Evolutionary conservation across 768 basidiomycete species (phyloP).

Genomic region (Cystobasidium onofrii): DNA sequence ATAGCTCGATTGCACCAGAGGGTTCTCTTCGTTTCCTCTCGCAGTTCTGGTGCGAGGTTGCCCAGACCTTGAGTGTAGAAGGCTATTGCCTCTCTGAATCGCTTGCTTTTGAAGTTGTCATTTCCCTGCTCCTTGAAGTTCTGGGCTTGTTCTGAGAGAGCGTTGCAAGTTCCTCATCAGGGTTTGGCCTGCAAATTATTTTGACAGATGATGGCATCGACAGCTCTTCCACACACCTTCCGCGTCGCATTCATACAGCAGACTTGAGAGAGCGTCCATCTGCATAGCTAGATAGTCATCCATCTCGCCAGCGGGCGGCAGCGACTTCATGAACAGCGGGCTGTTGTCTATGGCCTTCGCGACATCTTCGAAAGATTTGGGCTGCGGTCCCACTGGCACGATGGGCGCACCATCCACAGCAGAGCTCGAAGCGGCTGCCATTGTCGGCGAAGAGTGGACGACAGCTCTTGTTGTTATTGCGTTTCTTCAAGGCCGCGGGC

Average conservation of each 20-base stretch:
- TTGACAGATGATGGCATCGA: background rate
- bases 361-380: slow-evolving; percentile 3
- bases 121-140: slow-evolving; percentile 96
- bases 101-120: slow-evolving; percentile 79
- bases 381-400: background rate
- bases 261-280: slow-evolving; percentile 72
- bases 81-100: slow-evolving; percentile 72
- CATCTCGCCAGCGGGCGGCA: slow-evolving; percentile 55
- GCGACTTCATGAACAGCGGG: slow-evolving; percentile 85
- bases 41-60: slow-evolving; percentile 62
- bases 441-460: too few relatives aligned
- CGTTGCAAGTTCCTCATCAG: background rate
- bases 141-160: slow-evolving; percentile 63
- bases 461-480: too few relatives aligned
- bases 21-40: slow-evolving; percentile 46
- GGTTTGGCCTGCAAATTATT: background rate
- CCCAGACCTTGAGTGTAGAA: slow-evolving; percentile 89
- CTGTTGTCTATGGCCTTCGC: slow-evolving; percentile 52
- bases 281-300: slow-evolving; percentile 56
- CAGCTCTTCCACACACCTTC: slow-evolving; percentile 62
- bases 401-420: background rate
- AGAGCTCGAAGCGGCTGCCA: background rate
- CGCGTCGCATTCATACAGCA: slow-evolving; percentile 81
- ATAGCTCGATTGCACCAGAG: slow-evolving; percentile 84
- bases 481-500: too few relatives aligned